phyloP scores from a whole-genome alignment of 1,284 basidiomycete genomes.

The Trichosporon faecale region DNA sequence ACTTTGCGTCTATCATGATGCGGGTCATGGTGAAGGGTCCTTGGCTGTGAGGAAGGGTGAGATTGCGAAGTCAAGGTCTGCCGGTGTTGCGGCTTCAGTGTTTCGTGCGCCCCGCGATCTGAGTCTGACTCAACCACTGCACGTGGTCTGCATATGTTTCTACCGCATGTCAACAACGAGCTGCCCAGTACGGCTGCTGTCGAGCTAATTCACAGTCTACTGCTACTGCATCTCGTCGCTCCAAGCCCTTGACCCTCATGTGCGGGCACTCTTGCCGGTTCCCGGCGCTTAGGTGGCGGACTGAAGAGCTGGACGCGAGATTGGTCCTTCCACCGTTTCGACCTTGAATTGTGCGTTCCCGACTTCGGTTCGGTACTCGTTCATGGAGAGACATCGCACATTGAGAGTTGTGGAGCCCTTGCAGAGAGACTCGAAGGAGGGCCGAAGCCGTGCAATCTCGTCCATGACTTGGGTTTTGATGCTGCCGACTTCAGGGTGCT shows the following conservation, averaged over 20 bases:
- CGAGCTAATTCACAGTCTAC: neutral
- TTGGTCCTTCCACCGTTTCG: neutral
- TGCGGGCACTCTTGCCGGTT: neutral
- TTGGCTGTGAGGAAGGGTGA: neutral
- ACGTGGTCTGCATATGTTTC: neutral
- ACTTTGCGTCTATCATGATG: slow-evolving; percentile 10
- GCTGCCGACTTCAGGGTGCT: neutral
- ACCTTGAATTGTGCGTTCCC: neutral
- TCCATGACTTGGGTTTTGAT: neutral
- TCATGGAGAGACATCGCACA: neutral
- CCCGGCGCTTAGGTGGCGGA: neutral
- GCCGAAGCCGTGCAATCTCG: neutral
- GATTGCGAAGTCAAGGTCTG: neutral
- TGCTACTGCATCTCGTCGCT: too few relatives aligned
- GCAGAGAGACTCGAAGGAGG: neutral
- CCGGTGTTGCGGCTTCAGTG: neutral
- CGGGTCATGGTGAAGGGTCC: neutral
- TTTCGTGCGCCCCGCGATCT: neutral
- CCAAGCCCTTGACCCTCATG: neutral
- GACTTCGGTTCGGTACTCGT: neutral
- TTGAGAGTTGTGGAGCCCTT: neutral
- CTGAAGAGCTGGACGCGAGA: neutral
- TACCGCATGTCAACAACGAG: neutral
- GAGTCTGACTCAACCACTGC: neutral
- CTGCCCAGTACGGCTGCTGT: neutral